Evolutionary conservation across 352 stramenopile genomes (phyloP), one percentile per base, ranked within the genome.

Genomic region (Pythium insidiosum): DNA sequence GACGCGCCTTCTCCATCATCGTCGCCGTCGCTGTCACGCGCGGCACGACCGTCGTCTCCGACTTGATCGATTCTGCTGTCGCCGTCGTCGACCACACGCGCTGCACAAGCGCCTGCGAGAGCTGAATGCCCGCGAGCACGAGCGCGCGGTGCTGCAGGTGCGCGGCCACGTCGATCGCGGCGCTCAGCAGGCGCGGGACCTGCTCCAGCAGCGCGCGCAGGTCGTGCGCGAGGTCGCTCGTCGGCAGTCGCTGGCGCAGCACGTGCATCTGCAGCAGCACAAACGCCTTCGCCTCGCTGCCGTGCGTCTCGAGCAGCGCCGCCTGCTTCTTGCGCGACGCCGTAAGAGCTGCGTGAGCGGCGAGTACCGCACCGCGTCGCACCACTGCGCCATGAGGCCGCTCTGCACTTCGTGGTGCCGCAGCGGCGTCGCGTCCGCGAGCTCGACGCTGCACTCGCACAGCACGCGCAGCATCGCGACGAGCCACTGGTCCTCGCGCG

Each of bases 141-240:
- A 89, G 50, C 16, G 62, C 50, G 5, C 61, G 39, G 25, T 80
- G 61, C 46, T 84, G 66, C n/a, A 82, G 31, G 23, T 67, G 22
- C 3, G 78, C 84, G 6, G 76, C 81, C 21, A 98, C 76, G 38
- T 97, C 88, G 30, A 97, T 84, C 21, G 88, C 66, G 2, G 96
- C 95, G 34, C 94, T 94, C 5, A 99, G 61, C 23, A 99, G 56
- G 28, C 97, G 89, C 19, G 93, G 81, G 15, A 97, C 48, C 47
- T 99, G 95, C 47, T 99, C 96, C 33, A 99, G 61, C 22, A 99
- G 74, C 42, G 76, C 89, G 16, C 88, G 90, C 19, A 97, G 88
- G 58, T 99, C 97, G 49, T 98, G 99, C 16, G 86, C 75, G 58
- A 98, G 99, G 62, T 99, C 97, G 46, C 81, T 98, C 19, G 98